phyloP scores from a whole-genome alignment of 2,329 filamentous ascomycete genomes.

The Trichoderma gracile region DNA sequence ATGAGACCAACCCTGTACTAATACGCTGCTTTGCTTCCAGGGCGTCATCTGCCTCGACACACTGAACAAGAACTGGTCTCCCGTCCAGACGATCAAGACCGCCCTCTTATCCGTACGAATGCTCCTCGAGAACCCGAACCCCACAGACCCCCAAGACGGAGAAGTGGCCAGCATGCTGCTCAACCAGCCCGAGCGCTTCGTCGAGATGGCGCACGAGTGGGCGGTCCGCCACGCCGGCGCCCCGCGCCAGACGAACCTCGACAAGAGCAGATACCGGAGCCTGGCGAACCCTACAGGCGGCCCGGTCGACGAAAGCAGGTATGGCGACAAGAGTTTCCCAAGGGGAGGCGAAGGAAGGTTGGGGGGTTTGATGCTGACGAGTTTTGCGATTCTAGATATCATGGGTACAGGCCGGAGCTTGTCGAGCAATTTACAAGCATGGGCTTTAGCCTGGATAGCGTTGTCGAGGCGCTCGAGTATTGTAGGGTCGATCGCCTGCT shows the following conservation, averaged over 20 bases:
- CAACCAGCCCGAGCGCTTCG: slow-evolving; percentile 74
- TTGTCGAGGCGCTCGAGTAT: slow-evolving; percentile 79
- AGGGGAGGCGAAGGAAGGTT: too few relatives aligned
- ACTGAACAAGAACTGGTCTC: slow-evolving; percentile 85
- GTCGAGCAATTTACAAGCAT: slow-evolving; percentile 84
- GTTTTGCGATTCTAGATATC: slow-evolving; percentile 60
- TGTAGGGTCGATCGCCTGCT: slow-evolving; percentile 78
- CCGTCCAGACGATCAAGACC: slow-evolving; percentile 94
- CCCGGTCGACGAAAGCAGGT: slow-evolving; percentile 35
- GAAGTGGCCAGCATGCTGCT: slow-evolving; percentile 92
- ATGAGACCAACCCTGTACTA: neutral
- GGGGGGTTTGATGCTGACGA: neutral
- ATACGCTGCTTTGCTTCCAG: slow-evolving; percentile 47
- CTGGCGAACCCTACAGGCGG: slow-evolving; percentile 44
- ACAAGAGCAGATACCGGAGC: slow-evolving; percentile 50
- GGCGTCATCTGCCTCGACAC: slow-evolving; percentile 97
- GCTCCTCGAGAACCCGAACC: slow-evolving; percentile 88
- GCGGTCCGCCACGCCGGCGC: slow-evolving; percentile 81
- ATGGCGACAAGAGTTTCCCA: slow-evolving; percentile 23
- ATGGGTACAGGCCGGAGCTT: slow-evolving; percentile 82
- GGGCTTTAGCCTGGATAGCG: slow-evolving; percentile 87
- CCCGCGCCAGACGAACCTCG: slow-evolving; percentile 48
- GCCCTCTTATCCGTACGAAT: slow-evolving; percentile 91
- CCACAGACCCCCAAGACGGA: slow-evolving; percentile 94
- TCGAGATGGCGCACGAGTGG: slow-evolving; percentile 85